Evolutionary conservation across 768 basidiomycete genomes (phyloP), one percentile per base, ranked within the genome.

Genomic region (Hericium rajendrae): DNA sequence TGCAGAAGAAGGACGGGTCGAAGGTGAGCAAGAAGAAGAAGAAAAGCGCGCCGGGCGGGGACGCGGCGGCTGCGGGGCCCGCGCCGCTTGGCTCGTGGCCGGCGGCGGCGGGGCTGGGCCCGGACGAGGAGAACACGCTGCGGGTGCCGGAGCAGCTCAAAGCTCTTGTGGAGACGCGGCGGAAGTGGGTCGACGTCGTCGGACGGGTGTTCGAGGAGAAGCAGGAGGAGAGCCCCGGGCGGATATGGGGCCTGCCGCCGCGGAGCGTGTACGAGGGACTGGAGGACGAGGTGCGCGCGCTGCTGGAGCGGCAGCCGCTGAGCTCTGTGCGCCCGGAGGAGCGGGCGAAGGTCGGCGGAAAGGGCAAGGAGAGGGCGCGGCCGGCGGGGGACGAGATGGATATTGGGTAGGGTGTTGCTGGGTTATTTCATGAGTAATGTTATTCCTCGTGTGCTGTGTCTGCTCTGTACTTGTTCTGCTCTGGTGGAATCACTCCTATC

Each of bases 1-100:
- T 94, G 50, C 86, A 91, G 74, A 86, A 88, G 74, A 91, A 88
- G 69, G 86, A 88, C 55, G 78, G 71, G 3, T 83, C 84, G 12
- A 92, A 91, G 70, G 71, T 80, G 15, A 66, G 69, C 55, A 82
- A 80, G 69, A 88, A 88, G 79, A 89, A 86, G 74, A 91, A 89
- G 74, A 63, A 63, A 39, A 76, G 61, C 59, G 68, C 51, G 57
- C 62, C 51, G 60, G 69, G 56, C 54, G 68, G 56, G 65, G 62
- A 37, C 65, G 67, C 28, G 68, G 59, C 56, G 6, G 55, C 18
- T 41, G 41, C 20, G 57, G 55, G 48, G 50, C 16, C 54, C 0
- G 46, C 62, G 15, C 38, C 70, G 3, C 74, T 82, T 6, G 79
- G 80, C 24, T 83, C 85, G 1, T 83, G 84, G 60, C 86, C 86